These are phyloP conservation scores for Mucor piriformis DNA, from an alignment of 371 early-diverging fungal species.

Conservation along the genomic window DNA sequence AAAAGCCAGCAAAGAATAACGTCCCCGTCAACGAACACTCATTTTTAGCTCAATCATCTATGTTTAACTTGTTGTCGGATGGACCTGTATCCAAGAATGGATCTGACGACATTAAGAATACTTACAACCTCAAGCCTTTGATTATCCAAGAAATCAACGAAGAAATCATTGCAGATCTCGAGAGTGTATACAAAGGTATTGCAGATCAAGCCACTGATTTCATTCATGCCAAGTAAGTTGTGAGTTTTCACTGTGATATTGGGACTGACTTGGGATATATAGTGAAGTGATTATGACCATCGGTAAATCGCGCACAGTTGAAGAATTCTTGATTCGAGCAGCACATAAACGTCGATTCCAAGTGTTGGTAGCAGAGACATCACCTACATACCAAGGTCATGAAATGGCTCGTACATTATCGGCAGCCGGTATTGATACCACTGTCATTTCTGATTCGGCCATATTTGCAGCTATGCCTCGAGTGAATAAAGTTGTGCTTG, in stretches of 20 bases:
- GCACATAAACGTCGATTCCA: slow-evolving; percentile 88
- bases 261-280: background rate
- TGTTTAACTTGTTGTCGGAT: slow-evolving; percentile 67
- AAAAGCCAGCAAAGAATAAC: background rate
- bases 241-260: background rate
- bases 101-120: slow-evolving; percentile 18
- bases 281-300: slow-evolving; percentile 96
- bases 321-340: slow-evolving; percentile 85
- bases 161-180: slow-evolving; percentile 83
- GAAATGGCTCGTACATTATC: slow-evolving; percentile 80
- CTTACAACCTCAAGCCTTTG: slow-evolving; percentile 62
- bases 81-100: slow-evolving; percentile 9
- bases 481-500: slow-evolving; percentile 97
- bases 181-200: slow-evolving; percentile 69
- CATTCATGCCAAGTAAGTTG: slow-evolving; percentile 83
- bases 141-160: slow-evolving; percentile 86
- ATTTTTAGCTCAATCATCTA: slow-evolving; percentile 53
- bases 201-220: slow-evolving; percentile 82
- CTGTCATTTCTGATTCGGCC: slow-evolving; percentile 92
- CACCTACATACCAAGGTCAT: slow-evolving; percentile 89
- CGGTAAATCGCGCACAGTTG: slow-evolving; percentile 86
- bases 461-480: slow-evolving; percentile 97
- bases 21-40: slow-evolving; percentile 15
- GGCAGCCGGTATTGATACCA: slow-evolving; percentile 86
- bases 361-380: slow-evolving; percentile 91